Conservation (phyloP, 1,284 basidiomycete species). For the Pisolithus thermaeus region DNA sequence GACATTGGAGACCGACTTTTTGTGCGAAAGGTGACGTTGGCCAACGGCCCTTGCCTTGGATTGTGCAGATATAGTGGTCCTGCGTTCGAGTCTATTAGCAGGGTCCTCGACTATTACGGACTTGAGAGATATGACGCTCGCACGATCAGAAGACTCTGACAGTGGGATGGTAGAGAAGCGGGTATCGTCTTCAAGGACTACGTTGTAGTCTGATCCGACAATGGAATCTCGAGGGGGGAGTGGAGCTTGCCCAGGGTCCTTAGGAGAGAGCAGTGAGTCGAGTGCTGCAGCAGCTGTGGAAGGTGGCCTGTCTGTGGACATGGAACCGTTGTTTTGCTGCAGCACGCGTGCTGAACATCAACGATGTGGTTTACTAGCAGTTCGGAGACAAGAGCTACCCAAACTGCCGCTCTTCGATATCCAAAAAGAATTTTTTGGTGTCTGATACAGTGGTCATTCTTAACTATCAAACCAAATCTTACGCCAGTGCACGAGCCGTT, state of each 20-base stretch:
- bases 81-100: constrained; percentile 16
- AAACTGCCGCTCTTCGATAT: too few species aligned
- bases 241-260: constrained; percentile 14
- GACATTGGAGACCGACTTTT: constrained; percentile 57
- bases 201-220: constrained; percentile 52
- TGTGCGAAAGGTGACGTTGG: constrained; percentile 37
- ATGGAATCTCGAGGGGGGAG: constrained; percentile 37
- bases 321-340: neutral
- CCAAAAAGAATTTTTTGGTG: too few species aligned
- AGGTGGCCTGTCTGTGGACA: constrained; percentile 9
- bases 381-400: too few species aligned
- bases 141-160: constrained; percentile 26
- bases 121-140: constrained; percentile 21
- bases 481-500: neutral
- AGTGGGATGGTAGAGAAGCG: constrained; percentile 53
- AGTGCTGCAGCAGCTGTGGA: constrained; percentile 21
- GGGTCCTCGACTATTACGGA: constrained; percentile 8
- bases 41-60: constrained; percentile 20
- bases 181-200: constrained; percentile 53
- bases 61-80: constrained; percentile 26
- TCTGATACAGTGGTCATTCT: too few species aligned
- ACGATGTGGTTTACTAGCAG: too few species aligned
- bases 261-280: constrained; percentile 40
- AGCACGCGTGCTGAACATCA: too few species aligned
- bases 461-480: too few species aligned